These are phyloP conservation scores for Phytopythium helicoides DNA, from an alignment of 352 stramenopile genomes.

Conservation along the genomic window DNA sequence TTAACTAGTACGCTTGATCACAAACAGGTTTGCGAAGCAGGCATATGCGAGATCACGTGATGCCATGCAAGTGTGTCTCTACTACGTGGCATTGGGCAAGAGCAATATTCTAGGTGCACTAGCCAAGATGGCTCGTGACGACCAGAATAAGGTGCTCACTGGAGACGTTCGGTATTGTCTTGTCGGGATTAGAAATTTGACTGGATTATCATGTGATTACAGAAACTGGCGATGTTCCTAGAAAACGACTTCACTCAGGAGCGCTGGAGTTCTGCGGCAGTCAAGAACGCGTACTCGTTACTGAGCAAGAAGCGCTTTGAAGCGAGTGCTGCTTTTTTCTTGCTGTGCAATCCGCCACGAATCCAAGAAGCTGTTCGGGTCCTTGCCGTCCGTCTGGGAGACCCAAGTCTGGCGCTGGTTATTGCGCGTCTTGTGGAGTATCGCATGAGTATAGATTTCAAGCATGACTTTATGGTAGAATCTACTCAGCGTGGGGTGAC, in stretches of 20 bases:
- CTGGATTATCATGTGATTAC: not conserved
- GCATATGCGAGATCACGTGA: constrained; percentile 64
- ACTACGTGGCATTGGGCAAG: constrained; percentile 79
- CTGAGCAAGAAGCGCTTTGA: constrained; percentile 92
- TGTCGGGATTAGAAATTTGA: not conserved
- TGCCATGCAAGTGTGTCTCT: constrained; percentile 71
- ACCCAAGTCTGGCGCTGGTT: constrained; percentile 89
- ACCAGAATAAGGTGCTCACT: constrained; percentile 60
- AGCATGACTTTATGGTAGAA: constrained; percentile 50
- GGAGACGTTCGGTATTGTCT: not conserved
- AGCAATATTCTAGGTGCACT: constrained; percentile 72
- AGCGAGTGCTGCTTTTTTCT: constrained; percentile 90
- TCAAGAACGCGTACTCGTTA: constrained; percentile 95
- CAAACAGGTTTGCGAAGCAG: constrained; percentile 57
- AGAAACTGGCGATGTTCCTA: constrained; percentile 76
- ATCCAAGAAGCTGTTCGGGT: constrained; percentile 92
- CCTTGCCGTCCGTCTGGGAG: constrained; percentile 82
- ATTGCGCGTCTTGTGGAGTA: constrained; percentile 89
- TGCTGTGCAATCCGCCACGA: constrained; percentile 90
- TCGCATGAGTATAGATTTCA: constrained; percentile 38
- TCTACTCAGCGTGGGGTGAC: constrained; percentile 56
- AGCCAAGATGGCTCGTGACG: constrained; percentile 68
- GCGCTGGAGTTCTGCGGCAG: constrained; percentile 81
- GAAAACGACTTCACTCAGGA: constrained; percentile 83
- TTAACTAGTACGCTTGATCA: not conserved